phyloP scores from a whole-genome alignment of 371 early-diverging fungal species.

The Umbelopsis sp. region DNA sequence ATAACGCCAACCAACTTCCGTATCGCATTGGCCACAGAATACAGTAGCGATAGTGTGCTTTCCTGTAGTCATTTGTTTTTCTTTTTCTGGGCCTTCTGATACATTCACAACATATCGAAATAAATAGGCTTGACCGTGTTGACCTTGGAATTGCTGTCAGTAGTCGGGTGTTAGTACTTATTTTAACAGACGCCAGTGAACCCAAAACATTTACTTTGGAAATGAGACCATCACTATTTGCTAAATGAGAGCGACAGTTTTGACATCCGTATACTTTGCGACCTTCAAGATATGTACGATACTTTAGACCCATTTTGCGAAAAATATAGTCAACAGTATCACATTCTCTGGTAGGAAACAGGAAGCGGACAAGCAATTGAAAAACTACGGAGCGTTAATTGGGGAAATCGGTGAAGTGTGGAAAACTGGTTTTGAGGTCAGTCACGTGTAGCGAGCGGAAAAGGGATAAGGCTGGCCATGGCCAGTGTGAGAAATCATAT shows the following conservation, averaged over 20 bases:
- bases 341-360: slow-evolving; percentile 13
- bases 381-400: not conserved
- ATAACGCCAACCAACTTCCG: slow-evolving; percentile 76
- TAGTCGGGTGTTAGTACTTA: not conserved
- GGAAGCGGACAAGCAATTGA: slow-evolving; percentile 1
- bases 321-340: slow-evolving; percentile 12
- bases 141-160: slow-evolving; percentile 69
- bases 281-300: slow-evolving; percentile 35
- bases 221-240: slow-evolving; percentile 61
- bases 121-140: slow-evolving; percentile 74
- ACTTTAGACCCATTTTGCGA: slow-evolving; percentile 32
- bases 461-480: no score
- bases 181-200: not conserved
- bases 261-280: slow-evolving; percentile 60
- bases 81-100: slow-evolving; percentile 50
- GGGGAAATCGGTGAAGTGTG: not conserved
- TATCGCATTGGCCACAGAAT: slow-evolving; percentile 54
- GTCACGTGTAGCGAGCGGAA: no score
- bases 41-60: slow-evolving; percentile 72
- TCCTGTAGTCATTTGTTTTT: slow-evolving; percentile 71
- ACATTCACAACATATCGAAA: slow-evolving; percentile 66
- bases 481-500: no score
- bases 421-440: not conserved
- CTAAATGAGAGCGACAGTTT: slow-evolving; percentile 69
- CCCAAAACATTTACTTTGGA: slow-evolving; percentile 51